Evolutionary conservation across 495 filamentous ascomycete species (phyloP), one percentile per base, ranked within the genome.

Genomic region (Aspergillus nanangensis): DNA sequence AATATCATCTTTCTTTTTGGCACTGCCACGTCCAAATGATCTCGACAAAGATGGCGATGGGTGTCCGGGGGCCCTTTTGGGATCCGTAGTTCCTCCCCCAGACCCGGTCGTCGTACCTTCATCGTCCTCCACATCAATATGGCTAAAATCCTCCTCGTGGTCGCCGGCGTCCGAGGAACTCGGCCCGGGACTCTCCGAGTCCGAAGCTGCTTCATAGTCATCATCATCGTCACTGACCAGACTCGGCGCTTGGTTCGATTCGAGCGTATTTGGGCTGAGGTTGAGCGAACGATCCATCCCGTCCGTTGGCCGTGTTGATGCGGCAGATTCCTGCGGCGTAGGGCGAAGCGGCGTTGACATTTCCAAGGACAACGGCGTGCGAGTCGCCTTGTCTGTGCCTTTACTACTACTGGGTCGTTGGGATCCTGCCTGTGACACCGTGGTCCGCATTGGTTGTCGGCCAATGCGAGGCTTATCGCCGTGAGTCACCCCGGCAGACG

Each of bases 171-270:
- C 68, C 1, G 72, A 72, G 1, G 68, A 67, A 20, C 61, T 61
- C 2, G 67, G 63, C 17, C 62, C 68, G 8, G 67, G 62, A 14
- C 69, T 72, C 24, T 78, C 74, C 1, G 71, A 76, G 32, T 72
- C 75, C 5, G 69, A 76, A 3, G 70, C 71, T 8, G 66, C 75
- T 39, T 74, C 77, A 47, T 82, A 83, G 54, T 90, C 87, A 54
- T 86, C 37, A 4, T 39, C 83, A 58, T 91, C 85, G 62, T 96
- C 90, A 66, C 87, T 91, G 51, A 95, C 87, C 43, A 96, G 70
- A 33, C 88, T 92, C 10, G 90, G 90, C 9, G 87, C 86, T 33
- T 76, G 75, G 61, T 92, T 90, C 55, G 87, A 87, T 25, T 87
- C 80, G 23, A 84, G 69, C 5, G 88, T 89, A 50, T 88, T 80